Base-by-base conservation (phyloP, 73 alveolate species). In the Loxodes magnus region DNA sequence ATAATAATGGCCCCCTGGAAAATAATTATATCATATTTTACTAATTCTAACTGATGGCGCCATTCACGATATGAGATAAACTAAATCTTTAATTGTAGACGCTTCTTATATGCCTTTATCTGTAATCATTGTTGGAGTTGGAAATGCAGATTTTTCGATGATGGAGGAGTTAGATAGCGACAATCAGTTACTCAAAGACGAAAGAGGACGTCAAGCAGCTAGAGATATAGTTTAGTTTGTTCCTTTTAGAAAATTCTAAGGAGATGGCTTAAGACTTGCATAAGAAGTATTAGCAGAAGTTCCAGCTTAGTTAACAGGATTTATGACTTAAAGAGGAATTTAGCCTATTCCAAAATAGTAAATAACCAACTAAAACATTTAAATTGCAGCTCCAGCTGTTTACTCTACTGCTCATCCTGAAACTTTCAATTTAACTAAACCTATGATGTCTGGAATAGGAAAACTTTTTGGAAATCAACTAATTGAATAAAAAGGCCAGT, bases 271-370 rank as follows among this genome's bases (percentile, higher is more conserved):
- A 3, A 68, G 51, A 29, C 73, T 90, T 33, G 91, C 94, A 20
- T 89, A 84, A 58, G 97, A 90, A 70, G 98, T 90, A 0, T 78
- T 90, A 21, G 88, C 72, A 73, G 98, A 90, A 62, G 71, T 90
- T 35, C 98, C 98, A 4, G 87, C 74, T 19, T 80, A 90, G 56
- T 48, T 90, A 5, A 74, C 53, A 39, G 53, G 21, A 23, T 39
- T 9, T 2, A 39, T 39, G 53, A 36, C 23, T 62, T 25, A 31
- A 21, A 30, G 51, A 35, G 63, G 63, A 10, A 64, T 64, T 5
- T 37, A 37, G 52, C 83, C 83, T 3, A 38, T 41, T 33, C 24
- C 35, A n/a, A n/a, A n/a, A n/a, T n/a, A n/a, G n/a, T n/a, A n/a
- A n/a, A n/a, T n/a, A n/a, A n/a, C n/a, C n/a, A n/a, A n/a, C n/a